These are phyloP conservation scores for Pseudomonodictys pantanalensis DNA, from an alignment of 495 filamentous ascomycete species.

Conservation along the genomic window DNA sequence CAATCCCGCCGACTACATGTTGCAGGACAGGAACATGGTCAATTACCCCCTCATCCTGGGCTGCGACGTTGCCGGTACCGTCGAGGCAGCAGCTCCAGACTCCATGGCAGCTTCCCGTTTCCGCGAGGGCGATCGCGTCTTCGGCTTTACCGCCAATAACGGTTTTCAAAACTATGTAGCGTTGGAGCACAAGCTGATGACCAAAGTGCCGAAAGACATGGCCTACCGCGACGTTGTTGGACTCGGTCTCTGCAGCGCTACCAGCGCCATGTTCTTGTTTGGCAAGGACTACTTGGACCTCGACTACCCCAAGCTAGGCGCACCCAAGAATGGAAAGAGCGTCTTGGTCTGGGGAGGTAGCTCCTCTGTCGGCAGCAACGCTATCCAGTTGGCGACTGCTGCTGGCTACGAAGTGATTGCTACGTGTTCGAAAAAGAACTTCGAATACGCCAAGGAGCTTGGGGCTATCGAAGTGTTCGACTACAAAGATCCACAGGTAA, in stretches of 20 bases:
- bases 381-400: conserved; percentile 32
- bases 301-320: conserved; percentile 17
- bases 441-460: conserved; percentile 23
- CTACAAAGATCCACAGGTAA: no score
- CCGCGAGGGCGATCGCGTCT: conserved; percentile 45
- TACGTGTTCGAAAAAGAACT: conserved; percentile 25
- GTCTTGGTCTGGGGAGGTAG: conserved; percentile 37
- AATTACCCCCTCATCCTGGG: conserved; percentile 54
- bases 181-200: neutral
- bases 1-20: conserved; percentile 50
- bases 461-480: conserved; percentile 33
- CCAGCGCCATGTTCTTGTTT: conserved; percentile 31
- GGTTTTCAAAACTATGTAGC: conserved; percentile 31
- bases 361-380: conserved; percentile 33
- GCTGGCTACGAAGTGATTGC: conserved; percentile 34
- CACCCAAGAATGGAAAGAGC: conserved; percentile 11
- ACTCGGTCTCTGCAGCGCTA: conserved; percentile 23
- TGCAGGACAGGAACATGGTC: conserved; percentile 41
- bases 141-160: conserved; percentile 26
- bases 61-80: conserved; percentile 53
- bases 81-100: conserved; percentile 49
- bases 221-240: conserved; percentile 20
- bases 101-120: neutral
- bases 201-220: conserved; percentile 23
- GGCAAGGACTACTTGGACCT: conserved; percentile 23